Evolutionary conservation across 2,329 filamentous ascomycete species (phyloP).

Genomic region (Calonectria pteridis): DNA sequence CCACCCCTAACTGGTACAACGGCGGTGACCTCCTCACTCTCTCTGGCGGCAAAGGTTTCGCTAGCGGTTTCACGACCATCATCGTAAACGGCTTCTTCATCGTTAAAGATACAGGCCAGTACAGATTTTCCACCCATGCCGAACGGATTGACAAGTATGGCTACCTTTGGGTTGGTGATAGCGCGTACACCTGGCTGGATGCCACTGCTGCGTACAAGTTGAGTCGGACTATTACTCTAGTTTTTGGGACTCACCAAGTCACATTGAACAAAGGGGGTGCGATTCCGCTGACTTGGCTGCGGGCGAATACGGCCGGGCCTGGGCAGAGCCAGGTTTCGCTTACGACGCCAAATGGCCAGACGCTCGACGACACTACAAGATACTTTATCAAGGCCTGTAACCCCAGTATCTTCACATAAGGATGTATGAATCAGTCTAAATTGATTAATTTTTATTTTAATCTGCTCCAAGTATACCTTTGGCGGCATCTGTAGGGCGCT

Average conservation of each 20-base stretch:
- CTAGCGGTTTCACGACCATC: not conserved
- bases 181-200: not conserved
- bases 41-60: not conserved
- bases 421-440: not conserved
- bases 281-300: constrained; percentile 7
- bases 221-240: not conserved
- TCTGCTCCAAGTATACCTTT: not conserved
- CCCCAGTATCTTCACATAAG: not conserved
- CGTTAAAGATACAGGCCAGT: not conserved
- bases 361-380: not conserved
- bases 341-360: not conserved
- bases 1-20: not conserved
- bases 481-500: no score
- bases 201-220: not conserved
- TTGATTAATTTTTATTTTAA: not conserved
- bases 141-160: constrained; percentile 3
- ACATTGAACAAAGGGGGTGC: constrained; percentile 1
- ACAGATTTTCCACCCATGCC: not conserved
- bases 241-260: not conserved
- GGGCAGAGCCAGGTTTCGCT: not conserved
- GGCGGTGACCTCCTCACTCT: not conserved
- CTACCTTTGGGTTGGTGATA: not conserved
- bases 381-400: constrained; percentile 11
- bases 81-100: constrained; percentile 13
- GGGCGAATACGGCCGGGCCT: not conserved